Evolutionary conservation across 176 grass and related monocot genomes (phyloP).

Genomic region (Lolium perenne): DNA sequence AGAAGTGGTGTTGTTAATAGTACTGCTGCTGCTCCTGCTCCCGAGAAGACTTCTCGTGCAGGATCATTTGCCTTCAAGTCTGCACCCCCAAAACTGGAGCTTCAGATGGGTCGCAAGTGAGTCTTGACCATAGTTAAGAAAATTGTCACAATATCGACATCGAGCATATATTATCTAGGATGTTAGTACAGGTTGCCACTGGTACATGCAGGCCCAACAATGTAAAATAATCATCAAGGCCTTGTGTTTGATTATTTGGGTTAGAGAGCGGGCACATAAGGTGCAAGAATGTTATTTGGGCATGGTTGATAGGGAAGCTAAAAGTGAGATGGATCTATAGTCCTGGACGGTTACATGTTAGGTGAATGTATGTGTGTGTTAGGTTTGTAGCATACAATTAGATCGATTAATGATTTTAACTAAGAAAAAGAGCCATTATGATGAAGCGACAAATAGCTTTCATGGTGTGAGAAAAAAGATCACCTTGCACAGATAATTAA

Average conservation of each 20-base stretch:
- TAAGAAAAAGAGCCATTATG: not conserved
- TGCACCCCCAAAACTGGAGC: constrained; percentile 89
- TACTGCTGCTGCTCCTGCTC: constrained; percentile 36
- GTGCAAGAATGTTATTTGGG: constrained; percentile 19
- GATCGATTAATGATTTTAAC: constrained; percentile 15
- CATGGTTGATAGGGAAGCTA: not conserved
- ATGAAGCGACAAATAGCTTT: constrained; percentile 28
- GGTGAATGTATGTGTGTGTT: not conserved
- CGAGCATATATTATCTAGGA: constrained; percentile 3
- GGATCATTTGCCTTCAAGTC: constrained; percentile 71
- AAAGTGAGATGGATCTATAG: not conserved
- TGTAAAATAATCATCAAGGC: constrained; percentile 24
- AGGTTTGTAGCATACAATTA: constrained; percentile 10
- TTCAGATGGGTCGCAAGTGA: constrained; percentile 98
- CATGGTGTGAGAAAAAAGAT: constrained; percentile 6
- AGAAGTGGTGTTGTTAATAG: constrained; percentile 76
- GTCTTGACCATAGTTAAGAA: constrained; percentile 22
- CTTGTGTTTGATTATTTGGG: constrained; percentile 16
- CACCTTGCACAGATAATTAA: constrained; percentile 20
- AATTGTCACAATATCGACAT: not conserved
- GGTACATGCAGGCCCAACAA: not conserved
- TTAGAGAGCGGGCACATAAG: not conserved
- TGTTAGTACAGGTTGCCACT: not conserved
- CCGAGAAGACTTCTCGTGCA: constrained; percentile 63
- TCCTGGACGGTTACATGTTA: not conserved